Percentiles rank a stretch among this genome's conserved stretches.
Conservation (phyloP, 208 protist genomes). For the Sergeia podlipaevii region DNA sequence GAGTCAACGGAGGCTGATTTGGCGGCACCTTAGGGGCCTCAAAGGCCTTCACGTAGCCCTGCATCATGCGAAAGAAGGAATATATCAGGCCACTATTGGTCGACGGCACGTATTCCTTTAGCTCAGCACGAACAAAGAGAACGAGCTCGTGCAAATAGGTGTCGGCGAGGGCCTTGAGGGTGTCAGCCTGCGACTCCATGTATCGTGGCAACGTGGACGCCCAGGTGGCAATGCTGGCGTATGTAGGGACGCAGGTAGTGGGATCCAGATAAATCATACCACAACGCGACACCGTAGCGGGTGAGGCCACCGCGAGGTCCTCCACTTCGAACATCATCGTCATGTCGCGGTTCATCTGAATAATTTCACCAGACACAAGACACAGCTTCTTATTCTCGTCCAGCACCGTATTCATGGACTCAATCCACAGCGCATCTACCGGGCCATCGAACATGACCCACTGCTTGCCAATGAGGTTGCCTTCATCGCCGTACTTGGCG, state of each 20-base stretch:
- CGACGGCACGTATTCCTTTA: conserved; percentile 92
- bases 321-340: conserved; percentile 98
- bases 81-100: conserved; percentile 92
- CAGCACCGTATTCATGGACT: conserved; percentile 96
- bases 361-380: conserved; percentile 94
- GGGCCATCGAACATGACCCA: conserved; percentile 98
- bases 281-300: conserved; percentile 97
- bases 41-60: conserved; percentile 85
- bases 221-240: conserved; percentile 85
- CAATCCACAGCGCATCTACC: conserved; percentile 96
- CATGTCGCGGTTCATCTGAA: conserved; percentile 94
- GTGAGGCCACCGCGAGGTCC: conserved; percentile 95
- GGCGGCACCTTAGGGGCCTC: conserved; percentile 1
- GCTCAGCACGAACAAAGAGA: conserved; percentile 73
- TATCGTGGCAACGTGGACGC: conserved; percentile 59
- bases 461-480: conserved; percentile 86
- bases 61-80: conserved; percentile 93
- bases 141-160: conserved; percentile 81
- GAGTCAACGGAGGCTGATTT: conserved; percentile 20
- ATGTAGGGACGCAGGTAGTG: conserved; percentile 76
- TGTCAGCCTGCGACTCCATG: conserved; percentile 67
- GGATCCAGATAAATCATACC: conserved; percentile 99
- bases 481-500: conserved; percentile 85
- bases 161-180: conserved; percentile 54
- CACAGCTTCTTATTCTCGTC: conserved; percentile 97